These are phyloP conservation scores for Turritis glabra DNA, from an alignment of 345 rosid species.

Conservation along the genomic window DNA sequence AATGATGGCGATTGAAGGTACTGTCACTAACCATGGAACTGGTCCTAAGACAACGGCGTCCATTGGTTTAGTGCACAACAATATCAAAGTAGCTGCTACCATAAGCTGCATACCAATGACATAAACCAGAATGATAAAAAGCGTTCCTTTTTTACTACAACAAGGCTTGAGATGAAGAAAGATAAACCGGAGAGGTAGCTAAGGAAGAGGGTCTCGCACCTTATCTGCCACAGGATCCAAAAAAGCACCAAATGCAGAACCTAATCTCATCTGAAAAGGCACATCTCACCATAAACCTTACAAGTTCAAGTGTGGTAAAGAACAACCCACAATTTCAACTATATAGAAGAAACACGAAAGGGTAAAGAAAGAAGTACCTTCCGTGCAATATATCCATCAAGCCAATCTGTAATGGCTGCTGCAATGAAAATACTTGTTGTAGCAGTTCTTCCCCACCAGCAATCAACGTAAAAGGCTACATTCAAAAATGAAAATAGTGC, in stretches of 20 bases:
- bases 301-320: no score
- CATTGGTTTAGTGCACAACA: constrained; percentile 79
- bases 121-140: constrained; percentile 1
- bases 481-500: neutral
- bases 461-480: constrained; percentile 84
- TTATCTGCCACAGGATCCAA: constrained; percentile 99
- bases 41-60: constrained; percentile 57
- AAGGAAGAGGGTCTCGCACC: constrained; percentile 45
- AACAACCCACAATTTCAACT: neutral
- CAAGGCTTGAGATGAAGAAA: neutral
- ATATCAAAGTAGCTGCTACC: constrained; percentile 94
- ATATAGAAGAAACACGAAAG: neutral
- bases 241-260: constrained; percentile 95
- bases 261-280: constrained; percentile 76
- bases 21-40: constrained; percentile 79
- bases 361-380: constrained; percentile 49
- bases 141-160: neutral
- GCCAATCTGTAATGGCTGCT: constrained; percentile 99
- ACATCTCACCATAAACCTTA: constrained; percentile 19
- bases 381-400: constrained; percentile 95
- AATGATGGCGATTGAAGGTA: constrained; percentile 87
- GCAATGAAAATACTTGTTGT: constrained; percentile 87
- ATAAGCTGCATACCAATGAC: constrained; percentile 65
- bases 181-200: neutral
- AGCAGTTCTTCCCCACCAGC: constrained; percentile 90